Base-by-base conservation (phyloP, 2,329 filamentous ascomycete genomes). In the Coniochaeta hoffmannii region DNA sequence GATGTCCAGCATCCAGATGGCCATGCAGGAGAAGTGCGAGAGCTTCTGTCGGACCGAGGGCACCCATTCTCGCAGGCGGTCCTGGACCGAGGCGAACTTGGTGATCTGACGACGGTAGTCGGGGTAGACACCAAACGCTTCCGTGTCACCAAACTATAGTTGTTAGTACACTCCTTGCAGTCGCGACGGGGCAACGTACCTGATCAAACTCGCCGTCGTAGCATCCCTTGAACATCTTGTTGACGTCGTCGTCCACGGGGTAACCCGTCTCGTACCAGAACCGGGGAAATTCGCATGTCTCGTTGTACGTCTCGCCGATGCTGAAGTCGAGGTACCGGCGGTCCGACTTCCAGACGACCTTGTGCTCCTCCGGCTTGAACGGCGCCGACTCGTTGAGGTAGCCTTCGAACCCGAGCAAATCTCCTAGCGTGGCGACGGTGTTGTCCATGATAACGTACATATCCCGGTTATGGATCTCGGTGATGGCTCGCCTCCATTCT, bases 371-470 rank as follows among this genome's bases (percentile, higher is more conserved):
- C 53, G 74, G 70, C 0, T 67, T 68, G 61, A 81, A 85, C 0
- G 80, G 81, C 0, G 82, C 75, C n/a, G 78, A 79, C 2, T 65
- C 69, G 62, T 86, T 86, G 55, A 81, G 69, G 58, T 78, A 81
- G 0, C 80, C 81, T 55, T 84, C 71, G 63, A 85, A 86, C 9
- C 80, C 80, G 59, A 86, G 75, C 53, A 86, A 71, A 62, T 86
- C 81, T 53, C 80, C 78, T 75, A 86, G 62, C 60, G 83, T 86
- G 49, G 80, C 77, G 65, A 87, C 76, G 1, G 84, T 87, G 63
- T 86, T 86, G 64, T 87, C 84, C 57, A 87, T 68, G 31, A 87
- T 70, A 38, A 87, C 81, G 69, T 85, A 86, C 82, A 87, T 87
- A 54, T 75, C 79, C 30, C 80, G 74, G 2, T 68, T 67, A 62